Conservation (phyloP, 345 rosid genomes). For the Lepidium africanum region DNA sequence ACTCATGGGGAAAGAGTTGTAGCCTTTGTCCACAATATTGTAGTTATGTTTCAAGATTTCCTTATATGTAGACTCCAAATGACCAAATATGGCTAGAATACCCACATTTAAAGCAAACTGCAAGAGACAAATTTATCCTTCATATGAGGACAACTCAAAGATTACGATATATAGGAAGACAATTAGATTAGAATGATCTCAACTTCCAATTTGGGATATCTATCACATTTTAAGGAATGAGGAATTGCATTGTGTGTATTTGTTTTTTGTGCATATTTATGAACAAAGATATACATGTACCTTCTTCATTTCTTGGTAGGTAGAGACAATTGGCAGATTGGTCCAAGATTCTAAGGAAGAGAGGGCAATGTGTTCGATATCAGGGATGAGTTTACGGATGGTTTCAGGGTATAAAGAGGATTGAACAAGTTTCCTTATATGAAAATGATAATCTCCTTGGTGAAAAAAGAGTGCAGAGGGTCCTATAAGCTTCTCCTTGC, state of each 20-base stretch:
- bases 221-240: too few species aligned
- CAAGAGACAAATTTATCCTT: background rate
- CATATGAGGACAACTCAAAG: background rate
- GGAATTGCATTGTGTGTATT: background rate
- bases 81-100: conserved; percentile 61
- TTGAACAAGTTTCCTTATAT: conserved; percentile 65
- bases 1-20: conserved; percentile 69
- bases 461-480: conserved; percentile 76
- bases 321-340: conserved; percentile 34
- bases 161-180: background rate
- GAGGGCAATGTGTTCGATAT: conserved; percentile 45
- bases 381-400: conserved; percentile 49
- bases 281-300: conserved; percentile 23
- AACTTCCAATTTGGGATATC: too few species aligned
- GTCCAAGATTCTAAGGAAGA: conserved; percentile 56
- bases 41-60: conserved; percentile 54
- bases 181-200: too few species aligned
- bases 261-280: background rate
- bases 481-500: conserved; percentile 82
- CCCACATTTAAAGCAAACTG: conserved; percentile 80
- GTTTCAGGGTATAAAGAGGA: conserved; percentile 46
- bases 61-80: conserved; percentile 41
- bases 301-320: conserved; percentile 79
- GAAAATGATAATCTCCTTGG: conserved; percentile 62
- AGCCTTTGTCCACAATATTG: conserved; percentile 63